Base-by-base conservation (phyloP, 2,329 filamentous ascomycete species). In the Claviceps sp. region DNA sequence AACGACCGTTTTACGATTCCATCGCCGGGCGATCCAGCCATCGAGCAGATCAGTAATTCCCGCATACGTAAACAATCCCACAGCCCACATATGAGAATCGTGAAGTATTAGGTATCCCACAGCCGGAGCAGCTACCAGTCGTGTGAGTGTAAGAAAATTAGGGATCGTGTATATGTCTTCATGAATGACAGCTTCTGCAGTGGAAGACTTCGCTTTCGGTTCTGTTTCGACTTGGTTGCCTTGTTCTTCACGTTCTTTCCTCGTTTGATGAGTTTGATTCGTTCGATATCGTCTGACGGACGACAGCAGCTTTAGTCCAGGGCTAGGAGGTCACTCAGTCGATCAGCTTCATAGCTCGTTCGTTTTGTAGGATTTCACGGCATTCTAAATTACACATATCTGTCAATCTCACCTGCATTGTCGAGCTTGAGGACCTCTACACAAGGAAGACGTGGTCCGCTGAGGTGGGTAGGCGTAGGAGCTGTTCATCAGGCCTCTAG, bases 101-200 rank as follows among this genome's bases (percentile, higher is more conserved):
- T 94, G 79, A 2, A 97, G 75, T 53, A 98, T 84, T 22, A 93
- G 80, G 65, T 95, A 97, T 52, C 91, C 93, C 47, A 96, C 81
- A 34, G 86, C 74, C 0, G 93, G 93, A 1, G 93, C 87, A 1
- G 87, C 85, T 49, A 87, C 65, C 41, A 98, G 79, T 2, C 93
- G 86, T 2, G 88, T 87, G 58, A 91, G 83, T 1, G 93, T 98
- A 50, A 98, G 77, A 55, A 95, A 75, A 65, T 98, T 98, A 42
- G 93, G 93, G n/a, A 98, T 64, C 38, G 88, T 98, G 72, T 95
- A 96, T 63, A 98, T 95, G 64, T 98, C 89, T 70, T 98, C 93
- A 65, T 84, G 87, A 8, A 66, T 20, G 38, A 44, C 48, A 3
- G 42, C 48, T 46, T 43, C 22, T 8, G 50, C 37, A 11, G 5